phyloP scores from a whole-genome alignment of 2,329 filamentous ascomycete genomes.

The Ophiostoma populinum region DNA sequence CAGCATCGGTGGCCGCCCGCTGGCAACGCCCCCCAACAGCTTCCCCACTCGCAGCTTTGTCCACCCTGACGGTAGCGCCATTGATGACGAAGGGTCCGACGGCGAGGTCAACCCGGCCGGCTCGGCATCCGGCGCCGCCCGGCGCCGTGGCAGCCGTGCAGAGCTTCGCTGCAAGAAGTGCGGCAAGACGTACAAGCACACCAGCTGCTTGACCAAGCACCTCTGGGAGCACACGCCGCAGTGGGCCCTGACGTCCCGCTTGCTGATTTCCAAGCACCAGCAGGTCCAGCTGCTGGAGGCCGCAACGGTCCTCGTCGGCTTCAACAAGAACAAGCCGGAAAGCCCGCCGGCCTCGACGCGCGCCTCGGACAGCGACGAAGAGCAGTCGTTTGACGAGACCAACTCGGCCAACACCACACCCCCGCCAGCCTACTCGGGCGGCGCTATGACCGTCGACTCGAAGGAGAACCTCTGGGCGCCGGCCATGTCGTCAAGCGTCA shows the following conservation, averaged over 20 bases:
- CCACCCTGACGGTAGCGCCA: slow-evolving; percentile 35
- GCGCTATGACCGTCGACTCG: slow-evolving; percentile 29
- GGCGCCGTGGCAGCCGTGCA: slow-evolving; percentile 59
- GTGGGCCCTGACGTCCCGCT: slow-evolving; percentile 92
- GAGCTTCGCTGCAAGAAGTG: slow-evolving; percentile 95
- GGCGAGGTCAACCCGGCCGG: slow-evolving; percentile 19
- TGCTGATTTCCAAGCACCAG: slow-evolving; percentile 98
- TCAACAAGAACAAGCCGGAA: slow-evolving; percentile 41
- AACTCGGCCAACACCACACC: slow-evolving; percentile 90
- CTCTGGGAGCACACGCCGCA: slow-evolving; percentile 99
- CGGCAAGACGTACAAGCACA: slow-evolving; percentile 99
- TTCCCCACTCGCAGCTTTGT: slow-evolving; percentile 41
- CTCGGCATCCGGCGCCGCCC: slow-evolving; percentile 18
- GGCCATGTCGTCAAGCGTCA: too few species aligned
- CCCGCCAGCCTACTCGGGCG: slow-evolving; percentile 53
- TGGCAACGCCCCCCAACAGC: slow-evolving; percentile 50
- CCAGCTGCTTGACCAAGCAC: slow-evolving; percentile 99
- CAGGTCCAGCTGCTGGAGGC: slow-evolving; percentile 96
- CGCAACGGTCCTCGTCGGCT: slow-evolving; percentile 84
- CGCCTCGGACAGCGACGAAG: slow-evolving; percentile 60
- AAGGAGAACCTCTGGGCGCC: not conserved
- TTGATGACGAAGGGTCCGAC: slow-evolving; percentile 50
- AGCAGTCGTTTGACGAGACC: slow-evolving; percentile 29
- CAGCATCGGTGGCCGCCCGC: slow-evolving; percentile 35
- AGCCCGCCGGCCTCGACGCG: slow-evolving; percentile 44